Base-by-base conservation (phyloP, 371 early-diverging fungal species). In the Mortierella sp. region DNA sequence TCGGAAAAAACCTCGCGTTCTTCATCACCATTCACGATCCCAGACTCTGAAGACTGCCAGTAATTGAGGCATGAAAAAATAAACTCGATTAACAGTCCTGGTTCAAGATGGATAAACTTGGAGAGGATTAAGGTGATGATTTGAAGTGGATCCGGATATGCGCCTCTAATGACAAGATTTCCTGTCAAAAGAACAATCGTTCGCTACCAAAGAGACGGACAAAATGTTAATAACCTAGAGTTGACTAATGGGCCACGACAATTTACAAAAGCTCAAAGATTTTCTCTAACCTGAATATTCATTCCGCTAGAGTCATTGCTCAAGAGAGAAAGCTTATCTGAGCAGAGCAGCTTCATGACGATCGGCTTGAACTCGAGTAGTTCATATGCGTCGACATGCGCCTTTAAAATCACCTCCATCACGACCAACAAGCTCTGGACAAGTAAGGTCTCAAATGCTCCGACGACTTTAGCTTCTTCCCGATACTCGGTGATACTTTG, bases 261-360 rank as follows among this genome's bases (percentile, higher is more conserved):
- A 14, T 44, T 28, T 48, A 23, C 14, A 3, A 37, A 37, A 29
- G 0, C 16, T 4, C 19, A 60, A 57, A 30, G 15, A 48, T 18
- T 19, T 60, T n/a, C 7, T 26, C 64, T 4, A 44, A 64, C 77
- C 66, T 77, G 77, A 15, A 72, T 61, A n/a, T 53, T 58, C 18
- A 18, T 57, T 2, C 77, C 77, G 25, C 68, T 72, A n/a, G 52
- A 64, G 48, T 77, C 77, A 0, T 64, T 59, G n/a, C 50, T 67
- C 16, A 77, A 25, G 1, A 60, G 19, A 18, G 56, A 23, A 1
- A 77, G 19, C 14, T 68, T 58, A 16, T 72, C 55, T 4, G 77
- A 72, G 26, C 53, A 52, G 12, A 77, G 43, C 5, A 77, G 77
- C 12, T 55, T 52, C 7, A 61, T 48, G 15, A 62, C 44, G 48